Percentiles rank a stretch among this genome's conserved stretches.
These are phyloP conservation scores for Meyerozyma athensensis DNA, from an alignment of 1,139 yeast genomes.

Conservation along the genomic window DNA sequence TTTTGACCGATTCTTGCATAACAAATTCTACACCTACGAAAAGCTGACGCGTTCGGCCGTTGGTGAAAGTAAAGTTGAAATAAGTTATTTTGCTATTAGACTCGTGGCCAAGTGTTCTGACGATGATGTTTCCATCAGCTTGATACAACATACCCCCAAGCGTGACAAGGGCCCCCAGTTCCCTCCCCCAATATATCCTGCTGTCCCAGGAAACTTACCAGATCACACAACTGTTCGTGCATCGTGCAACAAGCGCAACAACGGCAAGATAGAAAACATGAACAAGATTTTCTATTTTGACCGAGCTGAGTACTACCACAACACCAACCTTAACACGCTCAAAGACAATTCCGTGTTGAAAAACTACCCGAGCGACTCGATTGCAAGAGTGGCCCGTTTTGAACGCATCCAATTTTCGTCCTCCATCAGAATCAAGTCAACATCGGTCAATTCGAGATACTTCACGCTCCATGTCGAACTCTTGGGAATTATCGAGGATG, in stretches of 20 bases:
- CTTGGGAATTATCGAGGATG: conserved; percentile 44
- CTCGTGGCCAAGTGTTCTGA: conserved; percentile 54
- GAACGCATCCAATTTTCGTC: conserved; percentile 68
- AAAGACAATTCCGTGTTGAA: conserved; percentile 31
- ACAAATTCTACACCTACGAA: conserved; percentile 34
- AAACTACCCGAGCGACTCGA: conserved; percentile 46
- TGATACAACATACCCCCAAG: conserved; percentile 68
- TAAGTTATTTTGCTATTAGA: conserved; percentile 55
- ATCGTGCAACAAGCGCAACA: conserved; percentile 56
- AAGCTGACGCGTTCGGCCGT: conserved; percentile 12
- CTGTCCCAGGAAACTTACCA: conserved; percentile 57
- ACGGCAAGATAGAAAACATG: conserved; percentile 46
- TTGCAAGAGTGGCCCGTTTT: conserved; percentile 59
- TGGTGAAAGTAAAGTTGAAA: conserved; percentile 22
- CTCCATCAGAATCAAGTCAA: conserved; percentile 51
- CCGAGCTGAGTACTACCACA: conserved; percentile 31
- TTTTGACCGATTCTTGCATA: conserved; percentile 31
- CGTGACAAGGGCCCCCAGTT: conserved; percentile 69
- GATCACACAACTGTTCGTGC: conserved; percentile 53
- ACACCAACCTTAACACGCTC: conserved; percentile 24
- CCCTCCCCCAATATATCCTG: conserved; percentile 54
- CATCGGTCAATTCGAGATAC: conserved; percentile 40
- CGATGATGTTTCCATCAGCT: conserved; percentile 42
- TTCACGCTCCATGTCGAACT: conserved; percentile 54
- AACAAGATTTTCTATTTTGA: conserved; percentile 50